These are phyloP conservation scores for Heliamphora exappendiculata DNA, from an alignment of 148 eudicot genomes.

Conservation along the genomic window DNA sequence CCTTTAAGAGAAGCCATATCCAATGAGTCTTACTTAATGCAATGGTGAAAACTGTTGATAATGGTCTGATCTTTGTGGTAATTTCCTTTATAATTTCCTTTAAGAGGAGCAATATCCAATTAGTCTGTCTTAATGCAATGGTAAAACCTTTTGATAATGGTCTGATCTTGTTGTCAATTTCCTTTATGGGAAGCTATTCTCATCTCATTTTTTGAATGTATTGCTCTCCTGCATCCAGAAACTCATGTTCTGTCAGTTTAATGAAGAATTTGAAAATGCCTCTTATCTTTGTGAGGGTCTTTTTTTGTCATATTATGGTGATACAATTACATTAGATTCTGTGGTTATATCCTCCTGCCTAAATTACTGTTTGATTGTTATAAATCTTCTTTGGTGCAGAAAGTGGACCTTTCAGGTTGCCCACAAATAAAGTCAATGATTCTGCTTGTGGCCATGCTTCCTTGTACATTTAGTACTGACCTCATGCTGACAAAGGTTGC, in stretches of 20 bases:
- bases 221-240: background rate
- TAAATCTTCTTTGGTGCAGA: conserved; percentile 38
- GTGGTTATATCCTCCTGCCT: background rate
- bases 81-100: too few species aligned
- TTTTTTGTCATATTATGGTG: background rate
- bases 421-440: conserved; percentile 45
- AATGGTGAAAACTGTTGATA: background rate
- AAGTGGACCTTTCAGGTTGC: conserved; percentile 80
- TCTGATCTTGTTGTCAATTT: background rate
- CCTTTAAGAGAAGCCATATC: background rate
- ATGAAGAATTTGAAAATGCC: background rate
- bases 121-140: too few species aligned
- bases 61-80: too few species aligned
- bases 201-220: background rate
- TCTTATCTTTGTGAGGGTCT: background rate
- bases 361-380: background rate
- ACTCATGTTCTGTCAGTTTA: background rate
- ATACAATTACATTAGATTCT: background rate
- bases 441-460: conserved; percentile 55
- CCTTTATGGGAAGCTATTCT: background rate
- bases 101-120: too few species aligned
- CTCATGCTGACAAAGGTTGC: conserved; percentile 24
- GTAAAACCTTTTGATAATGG: background rate
- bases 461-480: conserved; percentile 22
- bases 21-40: background rate